phyloP scores from a whole-genome alignment of 1,139 yeast genomes.

The Hyphopichia buzzinii region DNA sequence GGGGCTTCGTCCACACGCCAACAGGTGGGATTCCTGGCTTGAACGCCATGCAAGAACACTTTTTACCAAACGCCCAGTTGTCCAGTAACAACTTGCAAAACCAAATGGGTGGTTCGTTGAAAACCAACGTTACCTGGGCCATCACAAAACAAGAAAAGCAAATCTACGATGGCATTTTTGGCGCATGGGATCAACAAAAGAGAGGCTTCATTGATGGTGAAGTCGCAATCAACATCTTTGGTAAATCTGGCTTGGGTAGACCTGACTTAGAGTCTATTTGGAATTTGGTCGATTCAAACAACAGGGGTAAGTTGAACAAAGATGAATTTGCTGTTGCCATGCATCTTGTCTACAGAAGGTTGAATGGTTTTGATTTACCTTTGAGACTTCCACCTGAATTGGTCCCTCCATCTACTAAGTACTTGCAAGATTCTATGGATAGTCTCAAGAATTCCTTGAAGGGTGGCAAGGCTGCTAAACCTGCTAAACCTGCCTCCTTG shows the following conservation, averaged over 20 bases:
- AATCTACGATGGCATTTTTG: constrained; percentile 82
- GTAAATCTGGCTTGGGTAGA: constrained; percentile 85
- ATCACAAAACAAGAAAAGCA: constrained; percentile 83
- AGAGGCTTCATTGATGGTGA: constrained; percentile 76
- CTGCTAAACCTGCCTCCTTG: constrained; percentile 15
- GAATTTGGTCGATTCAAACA: constrained; percentile 74
- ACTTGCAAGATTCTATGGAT: constrained; percentile 44
- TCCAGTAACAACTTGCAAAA: constrained; percentile 44
- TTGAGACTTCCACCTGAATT: constrained; percentile 67
- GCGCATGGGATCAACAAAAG: constrained; percentile 75
- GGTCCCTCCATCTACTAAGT: constrained; percentile 77
- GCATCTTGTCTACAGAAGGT: constrained; percentile 75
- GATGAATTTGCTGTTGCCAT: constrained; percentile 82
- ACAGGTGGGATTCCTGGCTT: constrained; percentile 76
- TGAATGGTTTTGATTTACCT: constrained; percentile 76
- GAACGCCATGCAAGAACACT: constrained; percentile 70
- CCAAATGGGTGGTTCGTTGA: constrained; percentile 51
- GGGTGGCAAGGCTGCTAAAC: constrained; percentile 40
- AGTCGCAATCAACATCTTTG: constrained; percentile 80
- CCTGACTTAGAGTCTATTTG: constrained; percentile 86
- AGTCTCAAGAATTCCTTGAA: constrained; percentile 43
- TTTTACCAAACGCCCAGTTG: constrained; percentile 61
- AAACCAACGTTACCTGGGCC: constrained; percentile 64
- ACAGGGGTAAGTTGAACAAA: constrained; percentile 69
- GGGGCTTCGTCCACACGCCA: constrained; percentile 78